phyloP scores from a whole-genome alignment of 345 rosid species.

The Citrus reticulata region DNA sequence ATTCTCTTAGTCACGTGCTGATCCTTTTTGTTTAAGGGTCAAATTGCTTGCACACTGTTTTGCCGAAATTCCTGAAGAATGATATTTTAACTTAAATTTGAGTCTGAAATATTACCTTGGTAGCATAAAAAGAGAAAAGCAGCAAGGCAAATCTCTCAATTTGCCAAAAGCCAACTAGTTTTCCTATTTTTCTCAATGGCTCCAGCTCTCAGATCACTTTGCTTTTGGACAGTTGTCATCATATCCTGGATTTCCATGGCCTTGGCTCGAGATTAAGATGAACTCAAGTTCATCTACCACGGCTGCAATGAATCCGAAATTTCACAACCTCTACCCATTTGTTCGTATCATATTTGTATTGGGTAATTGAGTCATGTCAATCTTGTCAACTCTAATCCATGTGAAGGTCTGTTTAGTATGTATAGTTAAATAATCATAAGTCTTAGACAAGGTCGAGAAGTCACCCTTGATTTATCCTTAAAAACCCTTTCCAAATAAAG shows the following conservation, averaged over 20 bases:
- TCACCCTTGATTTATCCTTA: no score
- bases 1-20: neutral
- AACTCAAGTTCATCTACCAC: neutral
- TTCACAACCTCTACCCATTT: no score
- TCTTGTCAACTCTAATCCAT: no score
- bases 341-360: no score
- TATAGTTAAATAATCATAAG: no score
- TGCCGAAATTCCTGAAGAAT: neutral
- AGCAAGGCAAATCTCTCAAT: neutral
- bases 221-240: constrained; percentile 7
- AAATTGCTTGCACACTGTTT: neutral
- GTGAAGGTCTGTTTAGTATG: no score
- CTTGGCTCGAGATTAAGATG: neutral
- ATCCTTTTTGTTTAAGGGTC: neutral
- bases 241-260: constrained; percentile 5
- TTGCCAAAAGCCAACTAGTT: no score
- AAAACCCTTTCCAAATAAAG: no score
- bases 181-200: constrained; percentile 20
- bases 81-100: no score
- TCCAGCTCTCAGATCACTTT: no score
- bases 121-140: neutral
- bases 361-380: no score
- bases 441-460: no score
- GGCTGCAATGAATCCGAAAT: neutral
- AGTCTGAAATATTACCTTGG: neutral